Base-by-base conservation (phyloP, 2,329 filamentous ascomycete genomes). In the Ilyonectria sp. region DNA sequence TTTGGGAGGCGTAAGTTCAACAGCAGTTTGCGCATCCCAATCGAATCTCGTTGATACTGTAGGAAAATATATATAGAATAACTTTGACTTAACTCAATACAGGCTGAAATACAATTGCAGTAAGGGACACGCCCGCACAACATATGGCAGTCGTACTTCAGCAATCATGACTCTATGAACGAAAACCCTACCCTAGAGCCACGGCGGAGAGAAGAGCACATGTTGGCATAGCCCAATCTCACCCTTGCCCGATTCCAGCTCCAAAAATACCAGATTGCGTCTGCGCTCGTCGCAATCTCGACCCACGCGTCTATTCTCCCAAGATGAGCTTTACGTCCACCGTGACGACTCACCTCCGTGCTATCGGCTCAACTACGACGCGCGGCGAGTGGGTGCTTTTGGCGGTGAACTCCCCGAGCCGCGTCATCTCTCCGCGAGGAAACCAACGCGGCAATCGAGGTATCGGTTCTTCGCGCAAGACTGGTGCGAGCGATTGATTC, bases 361-460 rank as follows among this genome's bases (percentile, higher is more conserved):
- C 40, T n/a, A 43, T 8, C 6, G 15, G 15, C 49, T 31, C 49
- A 52, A 52, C 33, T 7, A 17, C 19, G 40, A 52, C 49, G 50
- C 50, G 50, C 50, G 31, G 50, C 31, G 11, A 19, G 50, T 53
- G 29, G n/a, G 31, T 53, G 50, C 50, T 53, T 15, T 19, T 7
- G 6, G 31, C 29, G 50, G 31, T 37, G n/a, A 53, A 53, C 29
- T 53, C 50, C 50, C 50, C 9, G 31, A 53, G 31, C 50, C 50
- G 31, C 50, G 50, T 53, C 29, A 53, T 33, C 50, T 53, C 9
- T 31, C n/a, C n/a, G 31, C 15, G n/a, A 23, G 50, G 50, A 35
- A 8, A 10, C 29, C n/a, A 35, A 35, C 50, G 31, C 50, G 31
- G 31, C 50, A 35, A 53, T 37, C 7, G 31, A 37, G 10, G 29